A percentile compares a stretch with the other conserved stretches of the same genome.
Evolutionary conservation across 306 rosid genomes (phyloP).

Genomic region (Bauhinia variegata): DNA sequence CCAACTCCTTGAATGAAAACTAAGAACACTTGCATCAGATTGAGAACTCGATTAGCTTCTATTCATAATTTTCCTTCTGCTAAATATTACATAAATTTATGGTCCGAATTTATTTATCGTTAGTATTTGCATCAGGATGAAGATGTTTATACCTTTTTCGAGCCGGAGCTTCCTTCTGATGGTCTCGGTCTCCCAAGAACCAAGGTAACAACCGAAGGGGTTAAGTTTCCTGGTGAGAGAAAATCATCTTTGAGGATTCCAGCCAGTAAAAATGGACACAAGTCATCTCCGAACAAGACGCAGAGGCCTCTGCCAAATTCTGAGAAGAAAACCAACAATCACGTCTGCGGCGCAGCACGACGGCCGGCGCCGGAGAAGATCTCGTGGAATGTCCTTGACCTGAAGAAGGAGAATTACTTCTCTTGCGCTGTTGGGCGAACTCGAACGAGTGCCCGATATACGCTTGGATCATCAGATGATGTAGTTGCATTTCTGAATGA

Average conservation of each 20-base stretch:
- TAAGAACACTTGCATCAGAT: too few species aligned
- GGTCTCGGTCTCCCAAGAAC: constrained; percentile 50
- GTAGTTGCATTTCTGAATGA: constrained; percentile 73
- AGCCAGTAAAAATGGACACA: constrained; percentile 51
- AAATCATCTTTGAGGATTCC: constrained; percentile 56
- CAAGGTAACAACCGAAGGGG: constrained; percentile 61
- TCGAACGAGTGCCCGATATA: constrained; percentile 76
- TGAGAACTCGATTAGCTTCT: too few species aligned
- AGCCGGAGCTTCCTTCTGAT: constrained; percentile 76
- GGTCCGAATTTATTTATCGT: too few species aligned
- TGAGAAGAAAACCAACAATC: constrained; percentile 61
- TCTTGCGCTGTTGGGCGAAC: constrained; percentile 89
- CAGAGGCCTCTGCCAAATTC: constrained; percentile 46
- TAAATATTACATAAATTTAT: too few species aligned
- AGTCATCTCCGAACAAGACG: constrained; percentile 55
- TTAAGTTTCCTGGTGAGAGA: constrained; percentile 58
- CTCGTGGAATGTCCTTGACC: constrained; percentile 95
- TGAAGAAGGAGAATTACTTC: constrained; percentile 86
- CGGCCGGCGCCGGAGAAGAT: constrained; percentile 63
- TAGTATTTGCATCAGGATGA: constrained; percentile 75
- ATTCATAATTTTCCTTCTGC: too few species aligned
- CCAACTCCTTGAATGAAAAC: too few species aligned
- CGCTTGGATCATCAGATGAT: constrained; percentile 67
- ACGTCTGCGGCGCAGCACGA: constrained; percentile 42
- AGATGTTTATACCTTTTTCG: constrained; percentile 89